Evolutionary conservation across 495 filamentous ascomycete species (phyloP).

Genomic region (Hypoxylon crocopeplum): DNA sequence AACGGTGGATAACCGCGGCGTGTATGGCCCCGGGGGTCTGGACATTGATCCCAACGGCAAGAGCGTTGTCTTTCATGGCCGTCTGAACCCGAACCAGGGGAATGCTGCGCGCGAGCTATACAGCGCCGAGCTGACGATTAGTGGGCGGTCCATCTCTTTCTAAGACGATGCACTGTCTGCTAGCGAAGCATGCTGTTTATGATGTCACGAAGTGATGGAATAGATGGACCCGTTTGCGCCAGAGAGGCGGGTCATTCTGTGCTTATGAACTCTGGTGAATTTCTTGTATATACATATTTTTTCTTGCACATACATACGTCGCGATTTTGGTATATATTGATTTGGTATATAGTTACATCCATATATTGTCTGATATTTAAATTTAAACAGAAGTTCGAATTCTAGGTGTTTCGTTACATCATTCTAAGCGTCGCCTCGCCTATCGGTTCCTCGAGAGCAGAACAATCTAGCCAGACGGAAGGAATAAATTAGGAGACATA

Average conservation of each 20-base stretch:
- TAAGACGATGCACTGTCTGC: neutral
- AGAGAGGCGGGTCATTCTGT: neutral
- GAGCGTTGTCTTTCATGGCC: constrained; percentile 41
- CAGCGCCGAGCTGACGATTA: constrained; percentile 38
- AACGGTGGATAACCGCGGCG: constrained; percentile 34
- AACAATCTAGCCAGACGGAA: too few relatives aligned
- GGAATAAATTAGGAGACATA: too few relatives aligned
- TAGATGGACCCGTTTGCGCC: neutral
- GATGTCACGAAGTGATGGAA: constrained; percentile 5
- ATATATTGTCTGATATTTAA: too few relatives aligned
- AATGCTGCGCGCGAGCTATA: constrained; percentile 29
- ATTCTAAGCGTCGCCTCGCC: too few relatives aligned
- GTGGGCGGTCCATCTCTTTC: constrained; percentile 20
- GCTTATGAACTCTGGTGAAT: constrained; percentile 7
- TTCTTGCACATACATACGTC: constrained; percentile 2
- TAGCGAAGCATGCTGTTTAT: neutral
- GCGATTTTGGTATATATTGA: constrained; percentile 1
- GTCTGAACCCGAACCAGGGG: constrained; percentile 24
- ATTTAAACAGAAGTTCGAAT: too few relatives aligned
- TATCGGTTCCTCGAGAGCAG: too few relatives aligned
- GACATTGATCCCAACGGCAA: constrained; percentile 41
- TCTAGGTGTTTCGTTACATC: too few relatives aligned
- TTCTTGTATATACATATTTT: constrained; percentile 18
- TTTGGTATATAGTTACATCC: too few relatives aligned
- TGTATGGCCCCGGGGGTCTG: constrained; percentile 39